Evolutionary conservation across 2,329 filamentous ascomycete genomes (phyloP), one percentile per base, ranked within the genome.

Genomic region (Cladophialophora carrionii): DNA sequence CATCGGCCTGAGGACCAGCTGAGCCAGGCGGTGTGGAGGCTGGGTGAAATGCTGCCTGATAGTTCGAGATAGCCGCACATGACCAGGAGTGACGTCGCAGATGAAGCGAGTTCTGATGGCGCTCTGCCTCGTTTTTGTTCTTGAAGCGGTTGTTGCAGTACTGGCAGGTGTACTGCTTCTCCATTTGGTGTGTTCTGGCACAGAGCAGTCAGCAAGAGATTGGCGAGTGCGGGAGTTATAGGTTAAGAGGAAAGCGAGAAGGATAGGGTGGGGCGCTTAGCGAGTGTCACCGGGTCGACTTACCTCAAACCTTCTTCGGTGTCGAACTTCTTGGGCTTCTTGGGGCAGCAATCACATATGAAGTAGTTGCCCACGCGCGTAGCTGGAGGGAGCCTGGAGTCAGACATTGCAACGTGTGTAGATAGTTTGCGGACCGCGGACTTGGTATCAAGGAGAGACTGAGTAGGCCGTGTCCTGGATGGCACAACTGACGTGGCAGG

Each of bases 101-200:
- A 77, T 98, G 94, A 10, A 98, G 85, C 14, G 93, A 96, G 74
- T 97, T 98, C 74, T 96, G 93, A 76, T 98, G 94, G 34, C 95
- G 87, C 77, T 98, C 94, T 2, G 93, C 93, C 79, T 98, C 95
- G 73, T 98, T 98, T 80, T 98, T 98, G 80, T 98, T 98, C 79
- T 98, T 98, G 82, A 98, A 98, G 10, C 94, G 88, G 76, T 97
- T 97, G 49, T 90, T 90, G 77, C 94, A 98, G 76, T 91, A 98
- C 31, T 87, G 85, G 77, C 94, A 98, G 68, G 91, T 91, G 77
- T 97, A 98, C 78, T 98, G 94, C 78, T 98, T 98, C 78, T 98
- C 95, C 74, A 91, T 88, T 78, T 95, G 91, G 76, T 98, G 94
- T 52, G 88, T 82, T 69, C 94, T 97, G 53, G 34, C 9, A 54